Conservation (phyloP, 2,329 filamentous ascomycete genomes). For the Falciphora oryzae region DNA sequence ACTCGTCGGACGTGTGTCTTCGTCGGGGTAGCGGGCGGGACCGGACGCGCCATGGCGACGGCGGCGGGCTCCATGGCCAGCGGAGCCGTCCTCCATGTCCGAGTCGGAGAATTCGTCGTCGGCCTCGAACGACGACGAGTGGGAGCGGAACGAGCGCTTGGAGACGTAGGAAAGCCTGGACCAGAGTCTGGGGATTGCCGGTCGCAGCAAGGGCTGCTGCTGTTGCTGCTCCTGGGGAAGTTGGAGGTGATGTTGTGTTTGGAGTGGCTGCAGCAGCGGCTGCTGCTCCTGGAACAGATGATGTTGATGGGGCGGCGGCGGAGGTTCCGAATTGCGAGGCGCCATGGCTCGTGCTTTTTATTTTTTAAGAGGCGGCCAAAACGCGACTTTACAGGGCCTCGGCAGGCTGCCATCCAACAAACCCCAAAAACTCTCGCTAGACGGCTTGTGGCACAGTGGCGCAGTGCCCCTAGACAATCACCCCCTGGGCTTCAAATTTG, state of each 20-base stretch:
- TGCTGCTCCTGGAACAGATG: neutral
- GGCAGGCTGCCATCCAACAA: too few species aligned
- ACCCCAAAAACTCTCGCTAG: too few species aligned
- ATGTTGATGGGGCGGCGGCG: conserved; percentile 1
- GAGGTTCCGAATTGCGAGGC: conserved; percentile 10
- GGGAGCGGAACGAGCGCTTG: conserved; percentile 52
- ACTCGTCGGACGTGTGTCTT: conserved; percentile 86
- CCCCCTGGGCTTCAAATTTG: neutral
- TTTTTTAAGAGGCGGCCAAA: neutral
- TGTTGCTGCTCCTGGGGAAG: conserved; percentile 10
- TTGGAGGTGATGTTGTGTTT: neutral
- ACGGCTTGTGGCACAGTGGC: neutral
- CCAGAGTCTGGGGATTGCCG: conserved; percentile 36
- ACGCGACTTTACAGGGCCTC: too few species aligned
- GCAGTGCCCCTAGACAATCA: neutral
- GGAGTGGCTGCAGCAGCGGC: neutral
- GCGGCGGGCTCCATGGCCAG: conserved; percentile 2
- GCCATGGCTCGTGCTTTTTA: conserved; percentile 7
- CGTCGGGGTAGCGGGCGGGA: conserved; percentile 59
- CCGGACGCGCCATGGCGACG: conserved; percentile 14
- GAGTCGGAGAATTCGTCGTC: conserved; percentile 60
- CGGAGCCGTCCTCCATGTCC: conserved; percentile 24
- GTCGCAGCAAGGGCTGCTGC: conserved; percentile 27
- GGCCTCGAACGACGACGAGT: conserved; percentile 60
- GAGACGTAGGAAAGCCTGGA: conserved; percentile 46